These are phyloP conservation scores for Atalantia buxifolia DNA, from an alignment of 345 rosid genomes.

Conservation along the genomic window DNA sequence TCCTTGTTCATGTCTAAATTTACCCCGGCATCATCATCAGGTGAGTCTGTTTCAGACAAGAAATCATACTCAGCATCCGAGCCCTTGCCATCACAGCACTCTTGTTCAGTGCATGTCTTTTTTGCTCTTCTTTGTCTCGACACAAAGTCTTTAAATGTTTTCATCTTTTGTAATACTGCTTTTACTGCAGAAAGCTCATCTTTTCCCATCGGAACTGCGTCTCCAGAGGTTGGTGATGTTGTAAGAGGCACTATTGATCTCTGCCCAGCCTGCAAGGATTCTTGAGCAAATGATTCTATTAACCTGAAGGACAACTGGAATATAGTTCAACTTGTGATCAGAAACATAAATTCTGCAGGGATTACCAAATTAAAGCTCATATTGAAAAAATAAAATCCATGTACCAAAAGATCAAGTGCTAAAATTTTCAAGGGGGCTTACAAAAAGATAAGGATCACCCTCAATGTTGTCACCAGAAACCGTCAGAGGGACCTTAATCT, in stretches of 20 bases:
- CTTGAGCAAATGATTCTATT: conserved; percentile 24
- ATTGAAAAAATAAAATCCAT: background rate
- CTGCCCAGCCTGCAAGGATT: conserved; percentile 23
- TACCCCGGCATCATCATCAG: conserved; percentile 24
- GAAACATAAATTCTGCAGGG: background rate
- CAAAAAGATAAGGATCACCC: conserved; percentile 28
- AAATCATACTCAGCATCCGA: conserved; percentile 21
- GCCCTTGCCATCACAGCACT: conserved; percentile 26
- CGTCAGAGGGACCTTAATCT: conserved; percentile 54
- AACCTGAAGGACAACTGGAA: conserved; percentile 50
- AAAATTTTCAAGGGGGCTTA: background rate
- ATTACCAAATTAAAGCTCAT: background rate
- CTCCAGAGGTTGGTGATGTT: conserved; percentile 23
- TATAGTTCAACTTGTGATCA: conserved; percentile 10
- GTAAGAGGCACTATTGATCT: conserved; percentile 31
- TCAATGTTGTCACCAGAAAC: conserved; percentile 24
- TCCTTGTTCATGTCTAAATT: conserved; percentile 28
- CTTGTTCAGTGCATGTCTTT: conserved; percentile 35
- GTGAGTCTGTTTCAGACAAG: conserved; percentile 45
- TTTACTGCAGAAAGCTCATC: conserved; percentile 43
- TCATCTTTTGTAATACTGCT: conserved; percentile 47
- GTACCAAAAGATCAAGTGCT: background rate
- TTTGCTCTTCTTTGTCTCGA: conserved; percentile 35
- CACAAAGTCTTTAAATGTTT: conserved; percentile 38
- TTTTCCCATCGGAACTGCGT: conserved; percentile 24